These are phyloP conservation scores for Falciphora oryzae DNA, from an alignment of 2,329 filamentous ascomycete species.

Conservation along the genomic window DNA sequence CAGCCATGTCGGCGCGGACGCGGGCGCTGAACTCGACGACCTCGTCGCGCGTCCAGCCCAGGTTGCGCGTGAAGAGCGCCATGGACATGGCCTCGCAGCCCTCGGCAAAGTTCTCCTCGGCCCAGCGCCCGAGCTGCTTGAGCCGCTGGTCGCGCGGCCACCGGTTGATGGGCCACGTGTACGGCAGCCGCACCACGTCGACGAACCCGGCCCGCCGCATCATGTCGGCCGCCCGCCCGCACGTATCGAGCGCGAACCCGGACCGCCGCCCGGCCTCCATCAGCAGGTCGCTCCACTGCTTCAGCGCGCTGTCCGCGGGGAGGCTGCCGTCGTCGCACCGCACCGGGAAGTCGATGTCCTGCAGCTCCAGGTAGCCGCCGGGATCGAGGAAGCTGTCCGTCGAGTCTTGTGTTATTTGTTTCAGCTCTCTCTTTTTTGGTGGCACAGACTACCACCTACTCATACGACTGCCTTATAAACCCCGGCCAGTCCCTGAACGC, in stretches of 20 bases:
- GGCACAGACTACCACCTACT: constrained; percentile 13
- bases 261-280: constrained; percentile 23
- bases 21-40: constrained; percentile 20
- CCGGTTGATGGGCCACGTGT: constrained; percentile 31
- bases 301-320: constrained; percentile 18
- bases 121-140: constrained; percentile 30
- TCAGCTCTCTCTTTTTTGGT: no score
- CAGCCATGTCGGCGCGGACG: constrained; percentile 22
- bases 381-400: constrained; percentile 16
- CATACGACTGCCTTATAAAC: constrained; percentile 20
- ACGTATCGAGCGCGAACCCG: constrained; percentile 23
- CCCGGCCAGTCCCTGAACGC: constrained; percentile 22
- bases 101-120: constrained; percentile 24
- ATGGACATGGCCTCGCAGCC: constrained; percentile 30
- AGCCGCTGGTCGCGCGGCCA: constrained; percentile 30
- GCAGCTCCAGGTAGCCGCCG: constrained; percentile 21
- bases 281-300: constrained; percentile 25
- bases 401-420: constrained; percentile 3
- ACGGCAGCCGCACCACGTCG: constrained; percentile 24
- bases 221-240: constrained; percentile 22
- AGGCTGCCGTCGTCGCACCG: constrained; percentile 25
- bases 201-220: constrained; percentile 28
- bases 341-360: constrained; percentile 26
- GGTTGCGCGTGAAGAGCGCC: constrained; percentile 30
- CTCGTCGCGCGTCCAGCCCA: constrained; percentile 30